A percentile compares a stretch with the other conserved stretches of the same genome.
phyloP scores from a whole-genome alignment of 345 rosid species.

The Boechera stricta region DNA sequence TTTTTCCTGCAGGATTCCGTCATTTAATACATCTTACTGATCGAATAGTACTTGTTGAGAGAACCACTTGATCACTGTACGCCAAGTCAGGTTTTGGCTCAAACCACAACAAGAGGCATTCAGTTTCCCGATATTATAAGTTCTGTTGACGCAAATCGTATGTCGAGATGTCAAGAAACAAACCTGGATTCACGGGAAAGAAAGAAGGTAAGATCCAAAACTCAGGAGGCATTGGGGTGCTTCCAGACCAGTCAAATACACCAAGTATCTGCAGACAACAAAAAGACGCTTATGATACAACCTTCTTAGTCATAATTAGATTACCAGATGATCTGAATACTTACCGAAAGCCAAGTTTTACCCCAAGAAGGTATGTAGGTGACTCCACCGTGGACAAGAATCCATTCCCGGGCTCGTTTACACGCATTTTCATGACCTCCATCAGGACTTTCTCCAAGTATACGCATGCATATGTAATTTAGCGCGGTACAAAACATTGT shows the following conservation, averaged over 20 bases:
- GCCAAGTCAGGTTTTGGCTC: neutral
- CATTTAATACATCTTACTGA: neutral
- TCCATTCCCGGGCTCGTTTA: conserved; percentile 55
- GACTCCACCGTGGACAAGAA: conserved; percentile 54
- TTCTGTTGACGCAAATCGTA: neutral
- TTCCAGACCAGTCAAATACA: conserved; percentile 50
- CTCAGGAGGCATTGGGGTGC: conserved; percentile 52
- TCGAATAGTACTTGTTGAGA: neutral
- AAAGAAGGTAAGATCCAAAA: conserved; percentile 46
- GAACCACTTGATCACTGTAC: neutral
- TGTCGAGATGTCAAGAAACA: neutral
- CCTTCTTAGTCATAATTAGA: neutral
- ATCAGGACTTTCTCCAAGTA: conserved; percentile 56
- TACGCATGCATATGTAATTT: conserved; percentile 59
- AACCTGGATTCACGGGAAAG: conserved; percentile 49
- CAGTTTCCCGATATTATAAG: neutral
- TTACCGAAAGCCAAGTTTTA: conserved; percentile 62
- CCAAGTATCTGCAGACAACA: conserved; percentile 43
- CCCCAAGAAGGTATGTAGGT: conserved; percentile 62
- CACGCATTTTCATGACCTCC: conserved; percentile 55
- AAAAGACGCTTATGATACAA: neutral
- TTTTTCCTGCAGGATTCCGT: conserved; percentile 35
- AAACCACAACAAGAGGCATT: neutral
- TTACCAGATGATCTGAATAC: neutral
- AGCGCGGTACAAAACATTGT: conserved; percentile 56